These are phyloP conservation scores for Umbelopsis isabellina DNA, from an alignment of 192 early-diverging fungal species.

Conservation along the genomic window DNA sequence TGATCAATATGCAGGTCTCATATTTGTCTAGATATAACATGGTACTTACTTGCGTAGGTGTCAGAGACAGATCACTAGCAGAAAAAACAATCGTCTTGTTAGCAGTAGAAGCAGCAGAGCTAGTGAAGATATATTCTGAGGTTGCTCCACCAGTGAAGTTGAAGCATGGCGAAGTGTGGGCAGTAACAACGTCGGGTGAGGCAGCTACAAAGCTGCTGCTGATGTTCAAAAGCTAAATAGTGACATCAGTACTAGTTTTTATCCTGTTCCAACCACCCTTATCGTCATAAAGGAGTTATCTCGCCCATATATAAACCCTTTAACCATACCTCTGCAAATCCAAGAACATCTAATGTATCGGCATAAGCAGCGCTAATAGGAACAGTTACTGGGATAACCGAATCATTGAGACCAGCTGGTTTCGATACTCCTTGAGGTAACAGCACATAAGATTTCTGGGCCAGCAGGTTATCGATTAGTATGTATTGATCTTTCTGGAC, in stretches of 20 bases:
- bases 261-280: no score
- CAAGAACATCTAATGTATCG: constrained; percentile 10
- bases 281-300: neutral
- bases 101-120: neutral
- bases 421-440: neutral
- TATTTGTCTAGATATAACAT: neutral
- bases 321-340: constrained; percentile 15
- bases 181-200: neutral
- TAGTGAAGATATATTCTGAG: neutral
- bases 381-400: neutral
- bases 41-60: neutral
- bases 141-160: neutral
- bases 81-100: constrained; percentile 2
- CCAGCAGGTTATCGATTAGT: neutral
- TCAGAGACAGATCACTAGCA: neutral
- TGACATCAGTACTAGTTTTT: no score
- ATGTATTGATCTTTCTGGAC: neutral
- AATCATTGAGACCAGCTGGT: neutral
- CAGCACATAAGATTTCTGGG: neutral
- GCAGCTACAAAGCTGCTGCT: neutral
- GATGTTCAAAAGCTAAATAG: neutral
- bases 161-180: constrained; percentile 13
- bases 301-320: neutral
- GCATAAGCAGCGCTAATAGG: neutral
- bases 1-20: neutral